These are phyloP conservation scores for Colletotrichum plurivorum DNA, from an alignment of 2,329 filamentous ascomycete species.

Conservation along the genomic window DNA sequence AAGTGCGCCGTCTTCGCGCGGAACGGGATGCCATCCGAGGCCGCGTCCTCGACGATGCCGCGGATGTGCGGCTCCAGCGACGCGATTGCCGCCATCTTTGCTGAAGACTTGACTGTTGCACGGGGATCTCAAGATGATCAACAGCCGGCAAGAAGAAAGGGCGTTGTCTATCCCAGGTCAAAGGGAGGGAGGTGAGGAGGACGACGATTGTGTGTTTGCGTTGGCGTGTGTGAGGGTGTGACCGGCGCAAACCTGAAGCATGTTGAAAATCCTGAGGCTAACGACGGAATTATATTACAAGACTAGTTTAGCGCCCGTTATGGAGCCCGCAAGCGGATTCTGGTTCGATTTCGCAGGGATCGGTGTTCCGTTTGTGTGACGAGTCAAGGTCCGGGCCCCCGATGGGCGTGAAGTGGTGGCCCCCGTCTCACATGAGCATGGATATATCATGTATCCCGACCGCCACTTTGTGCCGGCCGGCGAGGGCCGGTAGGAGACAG, in stretches of 20 bases:
- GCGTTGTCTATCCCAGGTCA: constrained; percentile 11
- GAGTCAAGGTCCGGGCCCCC: constrained; percentile 25
- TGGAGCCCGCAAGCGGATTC: constrained; percentile 14
- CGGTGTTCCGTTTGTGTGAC: constrained; percentile 19
- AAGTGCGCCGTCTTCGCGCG: constrained; percentile 79
- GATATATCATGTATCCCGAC: constrained; percentile 24
- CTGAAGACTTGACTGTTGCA: neutral
- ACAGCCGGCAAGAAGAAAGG: neutral
- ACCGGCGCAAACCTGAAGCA: constrained; percentile 1
- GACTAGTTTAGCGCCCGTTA: constrained; percentile 37
- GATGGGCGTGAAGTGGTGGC: constrained; percentile 19
- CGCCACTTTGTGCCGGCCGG: constrained; percentile 21
- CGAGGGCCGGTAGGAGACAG: constrained; percentile 23
- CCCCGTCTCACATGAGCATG: constrained; percentile 35
- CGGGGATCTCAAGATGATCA: neutral
- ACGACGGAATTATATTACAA: constrained; percentile 35
- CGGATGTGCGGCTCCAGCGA: constrained; percentile 54
- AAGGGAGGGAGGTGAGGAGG: neutral
- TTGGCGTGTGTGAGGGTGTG: neutral
- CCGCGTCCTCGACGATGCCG: constrained; percentile 50
- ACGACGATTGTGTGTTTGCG: too few species aligned
- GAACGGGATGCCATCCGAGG: constrained; percentile 73
- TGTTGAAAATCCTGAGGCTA: constrained; percentile 27
- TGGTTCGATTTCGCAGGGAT: constrained; percentile 30
- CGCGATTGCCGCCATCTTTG: constrained; percentile 25